A percentile compares a stretch with the other conserved stretches of the same genome.
phyloP scores from a whole-genome alignment of 2,329 filamentous ascomycete species.

The Alternaria sp. region DNA sequence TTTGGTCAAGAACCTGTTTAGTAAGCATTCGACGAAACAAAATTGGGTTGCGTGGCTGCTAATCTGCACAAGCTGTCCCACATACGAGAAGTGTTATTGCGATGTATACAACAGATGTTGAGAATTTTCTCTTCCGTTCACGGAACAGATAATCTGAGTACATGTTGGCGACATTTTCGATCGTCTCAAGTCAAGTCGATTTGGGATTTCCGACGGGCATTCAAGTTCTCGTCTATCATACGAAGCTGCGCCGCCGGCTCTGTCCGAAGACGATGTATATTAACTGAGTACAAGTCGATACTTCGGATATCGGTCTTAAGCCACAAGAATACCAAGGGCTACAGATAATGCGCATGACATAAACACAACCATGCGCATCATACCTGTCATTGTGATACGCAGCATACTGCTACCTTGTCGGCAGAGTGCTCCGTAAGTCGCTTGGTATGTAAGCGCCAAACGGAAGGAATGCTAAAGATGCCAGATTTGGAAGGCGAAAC shows the following conservation, averaged over 20 bases:
- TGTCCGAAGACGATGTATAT: neutral
- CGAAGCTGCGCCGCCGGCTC: neutral
- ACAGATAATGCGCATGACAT: neutral
- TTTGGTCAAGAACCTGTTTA: conserved; percentile 33
- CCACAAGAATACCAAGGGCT: neutral
- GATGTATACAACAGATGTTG: conserved; percentile 30
- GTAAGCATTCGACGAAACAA: conserved; percentile 21
- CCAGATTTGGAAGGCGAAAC: neutral
- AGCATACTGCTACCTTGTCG: neutral
- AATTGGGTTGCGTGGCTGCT: conserved; percentile 1
- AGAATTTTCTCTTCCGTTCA: neutral
- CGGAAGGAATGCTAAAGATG: neutral
- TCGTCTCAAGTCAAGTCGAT: neutral
- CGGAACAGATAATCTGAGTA: neutral
- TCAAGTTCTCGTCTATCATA: neutral
- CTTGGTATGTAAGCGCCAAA: neutral
- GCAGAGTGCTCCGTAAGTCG: neutral
- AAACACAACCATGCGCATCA: neutral
- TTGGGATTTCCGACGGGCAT: neutral
- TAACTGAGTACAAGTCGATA: neutral
- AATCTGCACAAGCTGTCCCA: conserved; percentile 25
- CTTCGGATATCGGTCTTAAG: neutral
- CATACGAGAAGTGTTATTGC: conserved; percentile 29
- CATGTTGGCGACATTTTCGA: neutral
- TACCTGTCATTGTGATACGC: neutral